These are phyloP conservation scores for Nidula niveotomentosa DNA, from an alignment of 1,284 basidiomycete species.

Conservation along the genomic window DNA sequence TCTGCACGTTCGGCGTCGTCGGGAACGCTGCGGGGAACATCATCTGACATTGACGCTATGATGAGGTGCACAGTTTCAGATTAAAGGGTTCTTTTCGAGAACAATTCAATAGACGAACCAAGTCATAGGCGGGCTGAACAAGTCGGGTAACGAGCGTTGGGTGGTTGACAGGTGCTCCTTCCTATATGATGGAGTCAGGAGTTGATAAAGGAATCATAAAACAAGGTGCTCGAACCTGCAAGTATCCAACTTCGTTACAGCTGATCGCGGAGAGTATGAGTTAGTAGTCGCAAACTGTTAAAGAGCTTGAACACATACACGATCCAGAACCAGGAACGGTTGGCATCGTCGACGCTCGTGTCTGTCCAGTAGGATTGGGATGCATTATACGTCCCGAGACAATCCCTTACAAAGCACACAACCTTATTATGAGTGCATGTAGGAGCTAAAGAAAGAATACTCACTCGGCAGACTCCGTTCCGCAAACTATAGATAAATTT, in stretches of 20 bases:
- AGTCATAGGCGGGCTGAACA: constrained; percentile 55
- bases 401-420: constrained; percentile 33
- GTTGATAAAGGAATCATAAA: not conserved
- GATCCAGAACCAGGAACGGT: constrained; percentile 63
- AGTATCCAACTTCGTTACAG: constrained; percentile 69
- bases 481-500: constrained; percentile 38
- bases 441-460: constrained; percentile 10
- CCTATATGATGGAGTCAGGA: constrained; percentile 18
- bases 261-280: constrained; percentile 24
- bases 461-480: constrained; percentile 37
- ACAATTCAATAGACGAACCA: constrained; percentile 34
- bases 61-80: not conserved
- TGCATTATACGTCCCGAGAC: constrained; percentile 58
- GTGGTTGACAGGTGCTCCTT: constrained; percentile 49
- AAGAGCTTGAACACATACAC: constrained; percentile 32
- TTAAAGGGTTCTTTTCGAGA: no score
- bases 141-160: constrained; percentile 61
- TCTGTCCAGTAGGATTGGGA: constrained; percentile 48
- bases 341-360: constrained; percentile 48
- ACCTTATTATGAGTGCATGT: no score
- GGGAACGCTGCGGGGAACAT: constrained; percentile 60
- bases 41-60: constrained; percentile 61
- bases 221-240: constrained; percentile 37
- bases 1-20: constrained; percentile 35
- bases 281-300: no score